Conservation (phyloP, 163 green algal genomes). For the Scenedesmus sp. region DNA sequence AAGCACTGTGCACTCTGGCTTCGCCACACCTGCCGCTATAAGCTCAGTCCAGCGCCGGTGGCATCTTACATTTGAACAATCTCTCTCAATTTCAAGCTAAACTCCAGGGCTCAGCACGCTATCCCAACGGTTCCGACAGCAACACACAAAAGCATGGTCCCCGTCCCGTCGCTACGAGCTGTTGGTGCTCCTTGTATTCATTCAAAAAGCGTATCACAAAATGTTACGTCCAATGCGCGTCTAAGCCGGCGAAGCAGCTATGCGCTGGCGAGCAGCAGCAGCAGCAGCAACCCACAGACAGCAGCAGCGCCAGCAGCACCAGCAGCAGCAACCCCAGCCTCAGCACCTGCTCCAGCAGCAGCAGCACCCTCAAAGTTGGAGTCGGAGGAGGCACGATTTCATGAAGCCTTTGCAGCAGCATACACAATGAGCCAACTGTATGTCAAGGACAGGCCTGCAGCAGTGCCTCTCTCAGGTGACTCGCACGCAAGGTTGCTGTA, state of each 20-base stretch:
- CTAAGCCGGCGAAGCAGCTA: background rate
- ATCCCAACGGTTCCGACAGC: background rate
- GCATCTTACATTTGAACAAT: too few relatives aligned
- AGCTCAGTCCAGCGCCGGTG: too few relatives aligned
- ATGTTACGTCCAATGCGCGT: background rate
- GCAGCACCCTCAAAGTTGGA: background rate
- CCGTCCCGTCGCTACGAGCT: background rate
- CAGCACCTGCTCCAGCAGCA: background rate
- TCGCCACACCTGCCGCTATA: too few relatives aligned
- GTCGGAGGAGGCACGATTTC: constrained; percentile 44
- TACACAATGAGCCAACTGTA: constrained; percentile 54
- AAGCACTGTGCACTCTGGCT: background rate
- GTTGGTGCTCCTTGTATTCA: background rate
- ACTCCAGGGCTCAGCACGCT: background rate
- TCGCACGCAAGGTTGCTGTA: background rate
- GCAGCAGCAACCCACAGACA: constrained; percentile 11
- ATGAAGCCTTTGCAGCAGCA: constrained; percentile 38
- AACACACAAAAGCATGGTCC: background rate
- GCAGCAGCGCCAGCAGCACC: constrained; percentile 20
- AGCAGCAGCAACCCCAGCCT: background rate
- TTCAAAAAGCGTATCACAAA: background rate
- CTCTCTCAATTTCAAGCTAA: background rate
- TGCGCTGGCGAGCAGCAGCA: background rate
- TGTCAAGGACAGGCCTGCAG: constrained; percentile 36
- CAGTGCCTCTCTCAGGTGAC: constrained; percentile 35